Evolutionary conservation across 352 stramenopile species (phyloP), one percentile per base, ranked within the genome.

Genomic region (Phytopythium aichiense): DNA sequence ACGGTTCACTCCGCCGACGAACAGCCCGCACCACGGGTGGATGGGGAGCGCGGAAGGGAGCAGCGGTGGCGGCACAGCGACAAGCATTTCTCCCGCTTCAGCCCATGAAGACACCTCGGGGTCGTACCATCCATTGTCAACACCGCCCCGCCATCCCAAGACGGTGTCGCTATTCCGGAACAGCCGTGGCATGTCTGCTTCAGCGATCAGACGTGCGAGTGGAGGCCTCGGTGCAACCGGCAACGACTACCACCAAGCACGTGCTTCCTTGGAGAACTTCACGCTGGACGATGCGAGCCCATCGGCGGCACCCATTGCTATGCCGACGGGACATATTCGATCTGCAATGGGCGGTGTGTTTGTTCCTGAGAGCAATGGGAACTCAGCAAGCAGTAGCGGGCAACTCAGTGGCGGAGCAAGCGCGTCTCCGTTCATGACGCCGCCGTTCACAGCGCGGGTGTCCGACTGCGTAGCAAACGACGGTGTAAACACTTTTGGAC

Each of bases 181-280:
- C 60, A 72, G 67, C 4, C 71, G 73, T 28, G 33, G 23, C 8
- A 61, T 60, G 50, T 52, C 53, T 31, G 52, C 52, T 11, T 66
- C 56, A 13, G 49, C 59, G 42, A 7, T 38, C 42, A 56, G 46
- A 9, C 58, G 23, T 57, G 72, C 54, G 20, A 38, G 22, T 31
- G 38, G 38, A 16, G 38, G 54, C 4, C 18, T 49, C 11, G 38
- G 37, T 12, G 42, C 16, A 0, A 38, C 33, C 46, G 58, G 50
- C 18, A 72, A 67, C 12, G 73, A 78, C 7, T 60, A 67, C 20
- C 70, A 81, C 6, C 70, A 71, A 5, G 60, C 68, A 18, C 54
- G 73, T 28, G 69, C 68, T 20, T 89, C 82, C 9, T 51, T 89
- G 33, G 82, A 91, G 35, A 89, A 88, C 33, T 91, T 91, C 45